phyloP scores from a whole-genome alignment of 352 stramenopile genomes.

The Pythium folliculosum region DNA sequence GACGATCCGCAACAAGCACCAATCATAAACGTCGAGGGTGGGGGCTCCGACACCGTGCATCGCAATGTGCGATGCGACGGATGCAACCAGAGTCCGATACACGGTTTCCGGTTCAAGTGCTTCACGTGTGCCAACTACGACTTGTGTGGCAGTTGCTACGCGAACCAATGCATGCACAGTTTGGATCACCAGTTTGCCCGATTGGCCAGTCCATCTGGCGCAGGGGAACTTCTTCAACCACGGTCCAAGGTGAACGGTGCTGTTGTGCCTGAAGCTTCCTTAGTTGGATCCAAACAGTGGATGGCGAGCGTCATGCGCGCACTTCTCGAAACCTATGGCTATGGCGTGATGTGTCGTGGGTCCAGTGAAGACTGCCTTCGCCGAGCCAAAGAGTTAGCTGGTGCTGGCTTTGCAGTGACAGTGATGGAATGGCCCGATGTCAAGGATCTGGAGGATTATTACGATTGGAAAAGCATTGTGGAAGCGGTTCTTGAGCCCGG shows the following conservation, averaged over 20 bases:
- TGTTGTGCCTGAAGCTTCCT: slow-evolving; percentile 46
- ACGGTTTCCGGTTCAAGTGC: slow-evolving; percentile 78
- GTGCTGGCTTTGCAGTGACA: slow-evolving; percentile 44
- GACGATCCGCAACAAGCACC: neutral
- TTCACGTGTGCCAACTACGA: slow-evolving; percentile 79
- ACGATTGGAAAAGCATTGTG: slow-evolving; percentile 54
- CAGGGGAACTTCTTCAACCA: slow-evolving; percentile 58
- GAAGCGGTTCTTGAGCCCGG: slow-evolving; percentile 47
- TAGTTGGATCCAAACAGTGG: slow-evolving; percentile 69
- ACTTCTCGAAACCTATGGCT: slow-evolving; percentile 50
- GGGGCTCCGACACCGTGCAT: slow-evolving; percentile 40
- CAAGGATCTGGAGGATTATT: slow-evolving; percentile 37
- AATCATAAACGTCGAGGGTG: slow-evolving; percentile 2
- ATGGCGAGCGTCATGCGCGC: slow-evolving; percentile 56
- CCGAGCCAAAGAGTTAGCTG: slow-evolving; percentile 39
- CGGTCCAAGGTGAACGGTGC: slow-evolving; percentile 53
- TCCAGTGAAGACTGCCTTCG: slow-evolving; percentile 38
- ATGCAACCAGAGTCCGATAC: slow-evolving; percentile 69
- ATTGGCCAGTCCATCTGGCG: slow-evolving; percentile 42
- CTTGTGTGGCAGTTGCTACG: slow-evolving; percentile 68
- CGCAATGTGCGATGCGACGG: slow-evolving; percentile 78
- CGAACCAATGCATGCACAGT: slow-evolving; percentile 51
- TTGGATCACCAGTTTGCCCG: slow-evolving; percentile 72
- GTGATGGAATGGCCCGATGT: slow-evolving; percentile 45
- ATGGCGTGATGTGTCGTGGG: slow-evolving; percentile 45